A percentile compares a stretch with the other conserved stretches of the same genome.
These are phyloP conservation scores for Paramecium octaurelia DNA, from an alignment of 73 alveolate species.

Conservation along the genomic window DNA sequence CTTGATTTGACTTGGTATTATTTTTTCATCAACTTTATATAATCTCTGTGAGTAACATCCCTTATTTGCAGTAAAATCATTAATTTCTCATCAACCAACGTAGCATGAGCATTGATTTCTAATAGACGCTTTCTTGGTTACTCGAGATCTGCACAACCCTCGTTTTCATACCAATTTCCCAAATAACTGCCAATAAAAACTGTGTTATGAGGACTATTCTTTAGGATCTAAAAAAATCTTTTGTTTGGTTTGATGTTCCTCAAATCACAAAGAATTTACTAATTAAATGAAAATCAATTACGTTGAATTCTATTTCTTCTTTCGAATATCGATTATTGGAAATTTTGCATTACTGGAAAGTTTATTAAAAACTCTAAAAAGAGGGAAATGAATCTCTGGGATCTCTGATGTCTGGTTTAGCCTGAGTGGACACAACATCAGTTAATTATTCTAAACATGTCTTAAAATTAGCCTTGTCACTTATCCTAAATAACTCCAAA, in stretches of 20 bases:
- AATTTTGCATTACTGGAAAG: not conserved
- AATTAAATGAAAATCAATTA: not conserved
- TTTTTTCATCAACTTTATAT: not conserved
- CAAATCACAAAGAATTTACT: not conserved
- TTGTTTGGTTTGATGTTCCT: not conserved
- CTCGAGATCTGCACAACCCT: not conserved
- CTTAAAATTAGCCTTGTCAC: not conserved
- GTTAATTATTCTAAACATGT: not conserved
- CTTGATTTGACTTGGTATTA: not conserved
- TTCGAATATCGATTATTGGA: not conserved
- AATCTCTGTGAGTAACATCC: constrained; percentile 37
- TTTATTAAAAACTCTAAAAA: not conserved
- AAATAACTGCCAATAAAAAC: not conserved
- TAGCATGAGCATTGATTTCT: not conserved
- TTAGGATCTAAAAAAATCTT: not conserved
- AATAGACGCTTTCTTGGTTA: not conserved
- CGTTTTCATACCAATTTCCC: not conserved
- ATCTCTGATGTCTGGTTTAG: not conserved
- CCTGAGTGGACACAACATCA: not conserved
- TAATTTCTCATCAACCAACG: not conserved
- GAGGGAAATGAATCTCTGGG: constrained; percentile 29
- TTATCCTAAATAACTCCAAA: not conserved
- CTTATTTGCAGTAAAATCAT: not conserved
- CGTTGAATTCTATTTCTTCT: not conserved
- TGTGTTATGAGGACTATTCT: not conserved